Conservation (phyloP, 345 rosid genomes). For the Syzygium grande region DNA sequence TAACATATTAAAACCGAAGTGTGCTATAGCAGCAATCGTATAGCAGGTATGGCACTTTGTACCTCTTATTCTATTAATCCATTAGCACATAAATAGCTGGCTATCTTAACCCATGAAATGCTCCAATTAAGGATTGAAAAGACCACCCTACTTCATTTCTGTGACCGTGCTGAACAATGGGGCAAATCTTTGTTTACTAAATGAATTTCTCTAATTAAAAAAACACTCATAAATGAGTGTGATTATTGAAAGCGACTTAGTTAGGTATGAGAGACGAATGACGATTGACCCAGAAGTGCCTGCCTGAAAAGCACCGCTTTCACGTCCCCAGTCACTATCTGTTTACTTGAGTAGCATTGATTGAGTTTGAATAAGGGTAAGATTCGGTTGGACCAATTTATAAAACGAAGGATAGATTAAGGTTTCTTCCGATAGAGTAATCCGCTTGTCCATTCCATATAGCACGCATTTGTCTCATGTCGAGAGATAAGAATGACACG, state of each 20-base stretch:
- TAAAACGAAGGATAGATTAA: not conserved
- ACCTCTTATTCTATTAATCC: not conserved
- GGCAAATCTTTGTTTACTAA: not conserved
- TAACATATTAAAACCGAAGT: not conserved
- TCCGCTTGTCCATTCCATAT: not conserved
- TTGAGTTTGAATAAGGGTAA: too few relatives aligned
- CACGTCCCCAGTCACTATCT: not conserved
- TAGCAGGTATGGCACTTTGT: not conserved
- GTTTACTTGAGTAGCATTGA: not conserved
- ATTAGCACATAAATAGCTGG: not conserved
- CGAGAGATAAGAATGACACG: rapidly evolving
- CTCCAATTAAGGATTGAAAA: not conserved
- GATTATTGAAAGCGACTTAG: not conserved
- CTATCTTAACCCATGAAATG: not conserved
- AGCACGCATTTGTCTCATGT: not conserved
- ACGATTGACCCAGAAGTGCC: not conserved
- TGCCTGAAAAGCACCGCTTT: not conserved
- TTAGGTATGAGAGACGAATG: not conserved
- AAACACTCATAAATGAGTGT: too few relatives aligned
- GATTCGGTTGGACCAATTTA: not conserved
- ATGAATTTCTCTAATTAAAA: too few relatives aligned
- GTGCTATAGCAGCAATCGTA: not conserved
- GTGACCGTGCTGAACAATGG: not conserved
- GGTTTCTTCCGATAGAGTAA: not conserved
- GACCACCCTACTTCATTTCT: not conserved